Conservation (phyloP, 1,284 basidiomycete species). For the Cryptococcus maquisensis region DNA sequence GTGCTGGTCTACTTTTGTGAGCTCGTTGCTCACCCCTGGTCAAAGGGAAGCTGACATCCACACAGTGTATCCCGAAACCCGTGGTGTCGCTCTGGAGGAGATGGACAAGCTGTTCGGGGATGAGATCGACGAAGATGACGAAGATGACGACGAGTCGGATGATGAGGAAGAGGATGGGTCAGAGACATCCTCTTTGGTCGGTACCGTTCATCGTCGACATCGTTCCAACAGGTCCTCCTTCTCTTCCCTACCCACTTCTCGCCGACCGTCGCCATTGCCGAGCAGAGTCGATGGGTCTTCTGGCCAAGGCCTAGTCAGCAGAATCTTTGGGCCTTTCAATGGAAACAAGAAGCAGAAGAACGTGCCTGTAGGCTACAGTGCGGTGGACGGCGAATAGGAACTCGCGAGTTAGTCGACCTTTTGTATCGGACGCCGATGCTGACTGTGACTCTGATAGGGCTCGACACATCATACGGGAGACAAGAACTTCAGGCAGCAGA, state of each 20-base stretch:
- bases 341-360: constrained; percentile 44
- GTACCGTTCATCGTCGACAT: constrained; percentile 18
- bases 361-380: constrained; percentile 54
- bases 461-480: constrained; percentile 12
- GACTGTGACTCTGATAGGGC: constrained; percentile 9
- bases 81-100: constrained; percentile 55
- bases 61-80: constrained; percentile 49
- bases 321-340: constrained; percentile 53
- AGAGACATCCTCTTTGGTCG: constrained; percentile 60
- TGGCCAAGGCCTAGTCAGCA: constrained; percentile 31
- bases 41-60: background rate
- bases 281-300: constrained; percentile 40
- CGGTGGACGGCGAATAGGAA: constrained; percentile 63
- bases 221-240: constrained; percentile 33
- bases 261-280: constrained; percentile 30
- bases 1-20: constrained; percentile 54
- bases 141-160: constrained; percentile 33
- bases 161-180: constrained; percentile 50
- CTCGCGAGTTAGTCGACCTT: constrained; percentile 54
- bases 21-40: background rate
- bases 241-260: constrained; percentile 31
- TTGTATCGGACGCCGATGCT: background rate
- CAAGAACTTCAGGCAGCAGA: constrained; percentile 20
- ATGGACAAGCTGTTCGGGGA: constrained; percentile 51
- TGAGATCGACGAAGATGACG: constrained; percentile 31